Conservation (phyloP, 2,329 filamentous ascomycete species). For the Fusarium nanum region DNA sequence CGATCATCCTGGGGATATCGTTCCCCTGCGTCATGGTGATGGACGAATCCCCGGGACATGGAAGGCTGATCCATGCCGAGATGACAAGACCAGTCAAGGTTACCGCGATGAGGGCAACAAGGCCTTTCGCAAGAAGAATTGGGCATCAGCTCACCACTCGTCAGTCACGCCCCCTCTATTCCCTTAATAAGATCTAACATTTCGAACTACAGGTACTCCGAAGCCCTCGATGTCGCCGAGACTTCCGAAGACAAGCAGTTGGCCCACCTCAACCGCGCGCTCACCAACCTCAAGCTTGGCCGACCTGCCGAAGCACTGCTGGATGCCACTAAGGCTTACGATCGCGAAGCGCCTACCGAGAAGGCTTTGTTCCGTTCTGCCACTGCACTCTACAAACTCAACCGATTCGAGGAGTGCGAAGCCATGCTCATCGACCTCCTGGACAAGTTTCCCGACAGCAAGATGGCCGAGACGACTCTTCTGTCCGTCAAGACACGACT, state of each 20-base stretch:
- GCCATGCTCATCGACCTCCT: constrained; percentile 46
- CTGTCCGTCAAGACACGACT: constrained; percentile 49
- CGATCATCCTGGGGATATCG: neutral
- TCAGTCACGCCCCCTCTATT: neutral
- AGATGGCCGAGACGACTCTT: constrained; percentile 46
- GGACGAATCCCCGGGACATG: neutral
- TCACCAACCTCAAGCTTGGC: neutral
- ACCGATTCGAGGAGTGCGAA: neutral
- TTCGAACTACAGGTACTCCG: neutral
- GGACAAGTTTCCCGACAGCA: constrained; percentile 51
- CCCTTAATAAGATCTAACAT: neutral
- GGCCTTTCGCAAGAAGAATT: neutral
- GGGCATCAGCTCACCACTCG: neutral
- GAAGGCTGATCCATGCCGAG: neutral
- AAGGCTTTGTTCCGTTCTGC: neutral
- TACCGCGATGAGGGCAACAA: neutral
- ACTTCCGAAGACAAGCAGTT: neutral
- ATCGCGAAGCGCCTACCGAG: neutral
- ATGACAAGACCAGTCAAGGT: neutral
- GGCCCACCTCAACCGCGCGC: constrained; percentile 1
- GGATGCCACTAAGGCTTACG: neutral
- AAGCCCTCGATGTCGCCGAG: neutral
- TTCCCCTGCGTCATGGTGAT: neutral
- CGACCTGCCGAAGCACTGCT: neutral
- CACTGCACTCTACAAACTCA: neutral